Evolutionary conservation across 331 rosid genomes (phyloP).

Genomic region (Ulmus americana): DNA sequence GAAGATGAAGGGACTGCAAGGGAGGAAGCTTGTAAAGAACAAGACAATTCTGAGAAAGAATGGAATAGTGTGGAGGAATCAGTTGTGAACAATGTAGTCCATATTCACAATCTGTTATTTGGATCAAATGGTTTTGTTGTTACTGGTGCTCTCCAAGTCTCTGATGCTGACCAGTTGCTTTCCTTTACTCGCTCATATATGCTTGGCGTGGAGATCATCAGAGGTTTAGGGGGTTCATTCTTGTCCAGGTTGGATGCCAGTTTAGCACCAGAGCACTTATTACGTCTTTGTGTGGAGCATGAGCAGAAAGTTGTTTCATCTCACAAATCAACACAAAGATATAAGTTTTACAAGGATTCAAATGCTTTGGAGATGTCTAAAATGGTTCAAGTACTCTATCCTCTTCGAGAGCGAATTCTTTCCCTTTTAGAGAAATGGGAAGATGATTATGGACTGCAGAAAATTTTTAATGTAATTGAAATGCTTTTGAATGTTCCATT

Average conservation of each 20-base stretch:
- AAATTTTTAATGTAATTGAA: slow-evolving; percentile 46
- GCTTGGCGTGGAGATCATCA: slow-evolving; percentile 51
- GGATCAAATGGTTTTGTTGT: slow-evolving; percentile 59
- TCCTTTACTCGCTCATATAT: slow-evolving; percentile 60
- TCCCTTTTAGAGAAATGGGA: slow-evolving; percentile 48
- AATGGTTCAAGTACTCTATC: slow-evolving; percentile 57
- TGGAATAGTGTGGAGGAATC: slow-evolving; percentile 64
- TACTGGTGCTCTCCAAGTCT: slow-evolving; percentile 39
- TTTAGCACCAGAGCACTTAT: slow-evolving; percentile 72
- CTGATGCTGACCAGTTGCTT: slow-evolving; percentile 48
- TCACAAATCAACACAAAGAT: slow-evolving; percentile 37
- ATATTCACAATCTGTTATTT: slow-evolving; percentile 60
- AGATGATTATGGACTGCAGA: slow-evolving; percentile 59
- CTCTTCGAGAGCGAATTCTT: slow-evolving; percentile 43
- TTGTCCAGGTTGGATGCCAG: slow-evolving; percentile 56
- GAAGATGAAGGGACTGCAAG: slow-evolving; percentile 17
- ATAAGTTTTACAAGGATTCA: slow-evolving; percentile 88
- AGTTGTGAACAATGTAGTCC: slow-evolving; percentile 41
- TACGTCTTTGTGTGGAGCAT: slow-evolving; percentile 68
- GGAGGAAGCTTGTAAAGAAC: slow-evolving; percentile 46
- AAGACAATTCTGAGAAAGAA: slow-evolving; percentile 53
- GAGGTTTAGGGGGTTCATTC: slow-evolving; percentile 42
- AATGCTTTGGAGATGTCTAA: slow-evolving; percentile 65
- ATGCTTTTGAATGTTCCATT: slow-evolving; percentile 66
- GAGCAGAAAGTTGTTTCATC: slow-evolving; percentile 39